Conservation (phyloP, 2,329 filamentous ascomycete species). For the Cryphonectria radicalis region DNA sequence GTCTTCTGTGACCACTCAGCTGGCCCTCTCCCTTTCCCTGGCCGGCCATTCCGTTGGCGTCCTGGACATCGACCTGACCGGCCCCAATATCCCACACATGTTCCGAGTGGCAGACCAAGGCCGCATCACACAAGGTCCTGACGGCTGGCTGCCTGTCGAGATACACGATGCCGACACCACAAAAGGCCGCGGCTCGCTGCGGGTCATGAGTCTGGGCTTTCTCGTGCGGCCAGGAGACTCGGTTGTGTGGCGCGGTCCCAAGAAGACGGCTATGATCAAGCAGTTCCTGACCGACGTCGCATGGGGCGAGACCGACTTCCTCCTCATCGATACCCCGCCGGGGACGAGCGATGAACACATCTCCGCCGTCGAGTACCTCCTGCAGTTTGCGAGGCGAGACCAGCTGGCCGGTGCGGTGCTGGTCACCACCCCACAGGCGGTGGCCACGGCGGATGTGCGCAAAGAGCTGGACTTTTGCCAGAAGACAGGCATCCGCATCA, state of each 20-base stretch:
- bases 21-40: conserved; percentile 85
- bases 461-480: conserved; percentile 93
- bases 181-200: conserved; percentile 64
- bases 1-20: conserved; percentile 95
- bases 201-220: conserved; percentile 93
- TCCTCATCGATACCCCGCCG: conserved; percentile 94
- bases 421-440: conserved; percentile 94
- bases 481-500: conserved; percentile 77
- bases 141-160: conserved; percentile 88
- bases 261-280: conserved; percentile 98
- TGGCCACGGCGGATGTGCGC: conserved; percentile 89
- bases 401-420: conserved; percentile 88
- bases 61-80: conserved; percentile 94
- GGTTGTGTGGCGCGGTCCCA: conserved; percentile 96
- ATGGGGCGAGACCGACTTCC: conserved; percentile 86
- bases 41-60: conserved; percentile 90
- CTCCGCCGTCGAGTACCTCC: conserved; percentile 83
- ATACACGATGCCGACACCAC: conserved; percentile 68
- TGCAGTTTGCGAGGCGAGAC: conserved; percentile 63
- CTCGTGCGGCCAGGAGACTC: conserved; percentile 85
- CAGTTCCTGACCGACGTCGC: conserved; percentile 93
- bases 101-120: conserved; percentile 80
- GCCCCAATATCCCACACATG: conserved; percentile 93
- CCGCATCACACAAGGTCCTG: conserved; percentile 89
- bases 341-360: conserved; percentile 98